Evolutionary conservation across 2,329 filamentous ascomycete genomes (phyloP), one percentile per base, ranked within the genome.

Genomic region (Hypoxylon sp.): DNA sequence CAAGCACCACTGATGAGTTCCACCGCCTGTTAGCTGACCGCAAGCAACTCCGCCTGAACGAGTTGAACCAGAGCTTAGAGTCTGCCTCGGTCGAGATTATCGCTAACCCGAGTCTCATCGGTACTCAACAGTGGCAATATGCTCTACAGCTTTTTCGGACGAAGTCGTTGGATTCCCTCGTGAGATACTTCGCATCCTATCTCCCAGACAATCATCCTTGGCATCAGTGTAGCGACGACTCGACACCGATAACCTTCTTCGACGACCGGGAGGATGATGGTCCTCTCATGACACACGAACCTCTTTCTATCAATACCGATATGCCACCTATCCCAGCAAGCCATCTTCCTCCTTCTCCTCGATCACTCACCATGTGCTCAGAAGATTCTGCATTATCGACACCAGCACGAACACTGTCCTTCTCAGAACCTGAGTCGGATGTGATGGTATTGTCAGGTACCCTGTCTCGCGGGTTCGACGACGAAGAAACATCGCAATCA

Each of bases 31-130:
- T 89, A 78, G 82, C 84, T 68, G 80, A 83, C 58, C 87, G 87
- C 72, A 87, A 85, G 79, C 79, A 83, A 33, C 82, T 85, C 73
- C 86, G 87, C 22, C 79, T 89, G 51, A 79, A 79, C 68, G 87
- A 89, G 75, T 81, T 89, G 64, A 86, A 88, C 75, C 79, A 85
- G 54, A 84, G 82, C 55, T 83, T 89, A 64, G 84, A 88, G 74
- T 85, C 85, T 53, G 85, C 88, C 54, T 85, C 87, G n/a, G 79
- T 87, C 72, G 86, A 89, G 79, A 89, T 89, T 76, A 86, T 89
- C 71, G 86, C 84, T 75, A 89, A 88, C 79, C 87, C 87, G 14
- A 82, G 82, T 61, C 81, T 89, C 70, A 86, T 89, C 78, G 86
- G 85, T 64, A 87, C 85, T 53, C 81, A 86, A 17, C 87, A 89